Percentiles rank a stretch among this genome's conserved stretches.
These are phyloP conservation scores for Boletellus deceptivus DNA, from an alignment of 1,284 basidiomycete species.

Conservation along the genomic window DNA sequence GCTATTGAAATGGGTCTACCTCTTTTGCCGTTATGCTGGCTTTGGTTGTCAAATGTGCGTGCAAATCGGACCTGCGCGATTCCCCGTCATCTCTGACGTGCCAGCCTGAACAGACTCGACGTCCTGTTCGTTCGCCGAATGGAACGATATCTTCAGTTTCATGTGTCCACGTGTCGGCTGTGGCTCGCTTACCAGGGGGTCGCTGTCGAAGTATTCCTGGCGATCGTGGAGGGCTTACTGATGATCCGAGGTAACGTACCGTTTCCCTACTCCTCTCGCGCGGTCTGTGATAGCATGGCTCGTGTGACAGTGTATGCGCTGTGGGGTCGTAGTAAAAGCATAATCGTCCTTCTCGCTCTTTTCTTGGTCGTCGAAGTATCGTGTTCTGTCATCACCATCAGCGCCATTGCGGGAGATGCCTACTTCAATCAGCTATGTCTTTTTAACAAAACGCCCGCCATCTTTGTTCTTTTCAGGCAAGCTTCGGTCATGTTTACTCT, in stretches of 20 bases:
- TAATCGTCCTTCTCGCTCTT: slow-evolving; percentile 6
- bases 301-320: slow-evolving; percentile 7
- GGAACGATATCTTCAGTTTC: slow-evolving; percentile 5
- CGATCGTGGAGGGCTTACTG: slow-evolving; percentile 12
- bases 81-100: neutral
- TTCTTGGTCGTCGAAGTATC: slow-evolving; percentile 8
- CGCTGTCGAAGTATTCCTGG: slow-evolving; percentile 4
- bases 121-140: slow-evolving; percentile 9
- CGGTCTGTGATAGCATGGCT: neutral
- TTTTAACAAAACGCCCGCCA: slow-evolving; percentile 4
- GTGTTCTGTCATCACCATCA: slow-evolving; percentile 1
- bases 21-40: slow-evolving; percentile 10
- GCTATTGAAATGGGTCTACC: slow-evolving; percentile 11
- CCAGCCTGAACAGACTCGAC: slow-evolving; percentile 1
- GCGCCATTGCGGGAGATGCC: neutral
- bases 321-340: slow-evolving; percentile 9
- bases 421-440: slow-evolving; percentile 9
- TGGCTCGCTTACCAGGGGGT: slow-evolving; percentile 17
- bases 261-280: neutral
- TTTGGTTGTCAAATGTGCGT: slow-evolving; percentile 12
- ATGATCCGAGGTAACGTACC: slow-evolving; percentile 9
- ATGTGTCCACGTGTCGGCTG: slow-evolving; percentile 2
- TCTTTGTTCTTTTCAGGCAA: slow-evolving; percentile 11
- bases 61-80: neutral
- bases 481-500: neutral